Conservation (phyloP, 106 monocot genomes). For the Vanilla planifolia region DNA sequence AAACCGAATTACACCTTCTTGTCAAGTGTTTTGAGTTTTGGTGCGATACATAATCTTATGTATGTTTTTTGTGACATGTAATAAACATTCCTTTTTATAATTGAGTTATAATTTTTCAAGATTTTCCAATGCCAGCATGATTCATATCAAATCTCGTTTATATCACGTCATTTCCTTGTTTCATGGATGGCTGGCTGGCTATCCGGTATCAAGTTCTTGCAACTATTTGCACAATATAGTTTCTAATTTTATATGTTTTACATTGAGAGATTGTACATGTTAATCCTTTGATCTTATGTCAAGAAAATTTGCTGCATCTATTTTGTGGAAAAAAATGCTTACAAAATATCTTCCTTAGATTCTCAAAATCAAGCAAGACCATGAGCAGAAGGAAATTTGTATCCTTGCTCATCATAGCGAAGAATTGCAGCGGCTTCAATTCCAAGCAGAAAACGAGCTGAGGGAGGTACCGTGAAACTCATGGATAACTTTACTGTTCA, state of each 20-base stretch:
- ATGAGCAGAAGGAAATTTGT: slow-evolving; percentile 60
- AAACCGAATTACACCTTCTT: no score
- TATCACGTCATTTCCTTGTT: no score
- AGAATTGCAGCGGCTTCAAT: slow-evolving; percentile 61
- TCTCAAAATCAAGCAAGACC: slow-evolving; percentile 55
- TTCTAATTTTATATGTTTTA: not conserved
- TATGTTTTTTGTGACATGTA: no score
- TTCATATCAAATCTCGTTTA: no score
- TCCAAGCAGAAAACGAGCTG: slow-evolving; percentile 82
- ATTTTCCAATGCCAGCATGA: no score
- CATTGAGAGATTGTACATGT: not conserved
- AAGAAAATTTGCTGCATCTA: not conserved
- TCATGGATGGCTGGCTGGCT: no score
- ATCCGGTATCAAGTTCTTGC: no score
- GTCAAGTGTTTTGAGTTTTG: no score
- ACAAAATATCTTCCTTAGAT: slow-evolving; percentile 46
- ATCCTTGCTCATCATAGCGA: slow-evolving; percentile 56
- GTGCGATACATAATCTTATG: no score
- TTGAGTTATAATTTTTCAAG: no score
- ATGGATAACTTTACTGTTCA: not conserved
- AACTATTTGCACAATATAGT: not conserved
- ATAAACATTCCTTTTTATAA: no score
- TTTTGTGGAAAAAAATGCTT: not conserved
- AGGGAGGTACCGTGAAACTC: slow-evolving; percentile 58
- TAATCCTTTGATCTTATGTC: not conserved